Evolutionary conservation across 768 basidiomycete species (phyloP).

Genomic region (Exidia glandulosa): DNA sequence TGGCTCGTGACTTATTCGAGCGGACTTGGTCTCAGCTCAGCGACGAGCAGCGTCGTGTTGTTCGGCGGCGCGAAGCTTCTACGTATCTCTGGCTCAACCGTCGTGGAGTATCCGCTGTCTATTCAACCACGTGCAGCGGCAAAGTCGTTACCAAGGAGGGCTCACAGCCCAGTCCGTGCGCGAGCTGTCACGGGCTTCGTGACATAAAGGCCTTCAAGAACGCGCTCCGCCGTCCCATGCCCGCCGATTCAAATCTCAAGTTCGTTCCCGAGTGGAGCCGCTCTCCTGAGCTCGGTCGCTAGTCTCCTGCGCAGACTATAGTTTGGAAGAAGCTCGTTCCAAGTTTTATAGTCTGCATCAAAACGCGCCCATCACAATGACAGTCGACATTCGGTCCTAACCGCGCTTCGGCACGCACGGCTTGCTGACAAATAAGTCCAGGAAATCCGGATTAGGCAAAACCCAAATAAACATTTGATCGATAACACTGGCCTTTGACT

Average conservation of each 20-base stretch:
- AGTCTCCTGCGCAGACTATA: too few relatives aligned
- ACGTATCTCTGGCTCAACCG: not conserved
- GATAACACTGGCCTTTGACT: too few relatives aligned
- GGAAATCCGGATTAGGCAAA: too few relatives aligned
- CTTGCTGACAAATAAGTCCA: too few relatives aligned
- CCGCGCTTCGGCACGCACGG: too few relatives aligned
- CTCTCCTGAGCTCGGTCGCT: constrained; percentile 5
- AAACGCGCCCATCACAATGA: too few relatives aligned
- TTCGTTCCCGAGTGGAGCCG: constrained; percentile 9
- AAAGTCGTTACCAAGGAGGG: not conserved
- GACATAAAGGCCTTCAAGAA: constrained; percentile 4
- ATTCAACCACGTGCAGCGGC: not conserved
- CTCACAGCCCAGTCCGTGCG: not conserved
- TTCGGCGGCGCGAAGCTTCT: not conserved
- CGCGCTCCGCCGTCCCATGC: constrained; percentile 5
- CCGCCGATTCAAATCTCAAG: constrained; percentile 10
- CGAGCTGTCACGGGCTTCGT: not conserved
- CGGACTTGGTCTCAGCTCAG: not conserved
- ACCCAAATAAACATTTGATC: too few relatives aligned
- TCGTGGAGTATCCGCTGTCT: not conserved
- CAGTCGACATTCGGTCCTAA: too few relatives aligned
- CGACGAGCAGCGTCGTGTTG: not conserved
- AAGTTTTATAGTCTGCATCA: too few relatives aligned
- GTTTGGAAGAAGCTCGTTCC: too few relatives aligned
- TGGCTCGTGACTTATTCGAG: not conserved